Percentiles rank a stretch among this genome's conserved stretches.
Conservation (phyloP, 768 basidiomycete species). For the Trametes cingulata region DNA sequence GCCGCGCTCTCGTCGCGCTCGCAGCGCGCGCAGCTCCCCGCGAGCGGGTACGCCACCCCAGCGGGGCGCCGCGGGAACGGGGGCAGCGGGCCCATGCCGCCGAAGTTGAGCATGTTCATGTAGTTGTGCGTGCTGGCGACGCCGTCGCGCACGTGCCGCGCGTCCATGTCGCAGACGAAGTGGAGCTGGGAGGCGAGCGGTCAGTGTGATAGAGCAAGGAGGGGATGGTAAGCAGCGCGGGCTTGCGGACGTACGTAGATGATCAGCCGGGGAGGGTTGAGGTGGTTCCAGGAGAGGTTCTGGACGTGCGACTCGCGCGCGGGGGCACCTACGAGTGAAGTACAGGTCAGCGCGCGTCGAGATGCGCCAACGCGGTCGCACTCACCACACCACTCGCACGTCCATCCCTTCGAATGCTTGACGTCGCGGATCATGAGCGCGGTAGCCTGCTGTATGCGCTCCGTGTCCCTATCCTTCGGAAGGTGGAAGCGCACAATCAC, state of each 20-base stretch:
- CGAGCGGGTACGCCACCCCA: constrained; percentile 1
- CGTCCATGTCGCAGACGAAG: constrained; percentile 16
- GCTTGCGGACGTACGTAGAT: constrained; percentile 1
- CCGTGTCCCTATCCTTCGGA: constrained; percentile 1
- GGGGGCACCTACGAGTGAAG: too few relatives aligned
- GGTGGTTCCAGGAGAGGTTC: constrained; percentile 9
- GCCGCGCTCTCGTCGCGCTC: constrained; percentile 9
- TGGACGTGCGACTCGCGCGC: constrained; percentile 7
- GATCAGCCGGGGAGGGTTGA: constrained; percentile 11
- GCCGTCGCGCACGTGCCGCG: constrained; percentile 2
- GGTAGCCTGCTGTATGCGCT: not conserved
- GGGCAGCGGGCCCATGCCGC: not conserved
- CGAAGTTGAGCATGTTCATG: not conserved
- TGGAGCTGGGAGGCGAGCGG: not conserved
- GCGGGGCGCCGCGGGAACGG: not conserved
- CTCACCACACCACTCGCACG: constrained; percentile 18
- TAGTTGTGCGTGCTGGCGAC: not conserved
- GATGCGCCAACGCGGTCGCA: too few relatives aligned
- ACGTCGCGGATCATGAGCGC: constrained; percentile 2
- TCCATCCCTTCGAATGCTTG: constrained; percentile 16
- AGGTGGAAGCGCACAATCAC: constrained; percentile 15
- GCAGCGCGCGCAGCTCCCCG: constrained; percentile 15
- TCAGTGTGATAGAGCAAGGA: not conserved
- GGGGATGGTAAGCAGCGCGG: not conserved
- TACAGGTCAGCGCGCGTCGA: not conserved